Conservation (phyloP, 371 early-diverging fungal species). For the Umbelopsis sp. region DNA sequence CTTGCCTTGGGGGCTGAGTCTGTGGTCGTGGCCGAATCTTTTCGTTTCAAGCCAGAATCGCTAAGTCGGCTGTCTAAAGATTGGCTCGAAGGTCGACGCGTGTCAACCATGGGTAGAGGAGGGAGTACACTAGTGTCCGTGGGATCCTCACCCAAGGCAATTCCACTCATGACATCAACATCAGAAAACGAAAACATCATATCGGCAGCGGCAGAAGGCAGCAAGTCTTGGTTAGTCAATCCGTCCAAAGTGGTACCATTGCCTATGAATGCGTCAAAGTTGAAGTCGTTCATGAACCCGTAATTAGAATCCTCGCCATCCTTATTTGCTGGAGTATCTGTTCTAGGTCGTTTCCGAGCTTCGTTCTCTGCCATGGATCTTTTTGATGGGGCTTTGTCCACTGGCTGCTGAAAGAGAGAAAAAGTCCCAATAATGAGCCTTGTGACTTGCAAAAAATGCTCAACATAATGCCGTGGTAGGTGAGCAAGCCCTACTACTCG, state of each 20-base stretch:
- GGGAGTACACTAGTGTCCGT: neutral
- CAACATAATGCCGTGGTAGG: neutral
- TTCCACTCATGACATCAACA: slow-evolving; percentile 1
- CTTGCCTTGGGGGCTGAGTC: no score
- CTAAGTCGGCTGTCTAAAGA: no score
- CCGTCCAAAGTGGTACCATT: neutral
- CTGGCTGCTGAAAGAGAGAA: neutral
- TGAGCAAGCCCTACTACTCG: neutral
- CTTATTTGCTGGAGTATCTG: neutral
- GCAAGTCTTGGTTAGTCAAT: neutral
- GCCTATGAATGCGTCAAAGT: slow-evolving; percentile 3
- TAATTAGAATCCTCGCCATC: neutral
- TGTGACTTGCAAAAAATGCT: slow-evolving; percentile 10
- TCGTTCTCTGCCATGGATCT: neutral
- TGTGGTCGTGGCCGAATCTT: no score
- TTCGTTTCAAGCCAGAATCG: no score
- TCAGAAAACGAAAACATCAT: slow-evolving; percentile 8
- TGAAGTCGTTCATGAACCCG: slow-evolving; percentile 4
- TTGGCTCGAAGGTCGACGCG: neutral
- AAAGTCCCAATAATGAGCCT: neutral
- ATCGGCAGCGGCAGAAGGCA: neutral
- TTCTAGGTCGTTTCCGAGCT: neutral
- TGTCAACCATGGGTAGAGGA: neutral
- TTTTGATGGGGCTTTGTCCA: neutral
- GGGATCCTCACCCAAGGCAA: neutral